These are phyloP conservation scores for Populus deltoides DNA, from an alignment of 345 rosid genomes.

Conservation along the genomic window DNA sequence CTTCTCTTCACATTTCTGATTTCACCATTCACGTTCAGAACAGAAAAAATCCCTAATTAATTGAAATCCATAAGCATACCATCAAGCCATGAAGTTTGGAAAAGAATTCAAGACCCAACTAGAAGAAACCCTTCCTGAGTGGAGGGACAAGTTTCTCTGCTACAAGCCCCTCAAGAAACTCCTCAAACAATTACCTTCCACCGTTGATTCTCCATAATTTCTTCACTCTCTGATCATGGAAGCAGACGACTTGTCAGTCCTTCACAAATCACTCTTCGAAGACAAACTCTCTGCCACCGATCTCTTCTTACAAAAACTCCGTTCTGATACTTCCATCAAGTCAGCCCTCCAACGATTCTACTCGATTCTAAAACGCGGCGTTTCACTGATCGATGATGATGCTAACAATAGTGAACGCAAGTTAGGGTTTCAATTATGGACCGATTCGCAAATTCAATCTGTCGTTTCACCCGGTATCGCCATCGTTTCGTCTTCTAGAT, in stretches of 20 bases:
- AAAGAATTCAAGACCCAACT: no score
- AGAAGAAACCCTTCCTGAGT: fast-evolving
- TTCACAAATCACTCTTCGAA: conserved; percentile 59
- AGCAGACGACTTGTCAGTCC: conserved; percentile 65
- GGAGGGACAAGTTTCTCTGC: conserved; percentile 53
- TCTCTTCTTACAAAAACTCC: conserved; percentile 57
- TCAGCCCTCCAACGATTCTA: conserved; percentile 55
- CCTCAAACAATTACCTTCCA: conserved; percentile 55
- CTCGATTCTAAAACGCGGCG: conserved; percentile 43
- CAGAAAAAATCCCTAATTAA: no score
- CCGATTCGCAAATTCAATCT: conserved; percentile 63
- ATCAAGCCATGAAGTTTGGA: no score
- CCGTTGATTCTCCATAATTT: conserved; percentile 1
- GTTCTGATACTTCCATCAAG: conserved; percentile 56
- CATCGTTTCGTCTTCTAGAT: conserved; percentile 59
- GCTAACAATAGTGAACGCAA: background rate
- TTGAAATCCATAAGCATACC: no score
- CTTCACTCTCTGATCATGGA: conserved; percentile 10
- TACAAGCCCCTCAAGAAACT: conserved; percentile 88
- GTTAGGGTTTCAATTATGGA: conserved; percentile 57
- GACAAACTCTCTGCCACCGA: conserved; percentile 43
- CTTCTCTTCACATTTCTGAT: no score
- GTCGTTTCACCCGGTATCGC: conserved; percentile 48
- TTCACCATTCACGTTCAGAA: no score
- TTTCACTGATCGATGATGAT: conserved; percentile 39